Base-by-base conservation (phyloP, 495 filamentous ascomycete genomes). In the Achaetomiella virescens region DNA sequence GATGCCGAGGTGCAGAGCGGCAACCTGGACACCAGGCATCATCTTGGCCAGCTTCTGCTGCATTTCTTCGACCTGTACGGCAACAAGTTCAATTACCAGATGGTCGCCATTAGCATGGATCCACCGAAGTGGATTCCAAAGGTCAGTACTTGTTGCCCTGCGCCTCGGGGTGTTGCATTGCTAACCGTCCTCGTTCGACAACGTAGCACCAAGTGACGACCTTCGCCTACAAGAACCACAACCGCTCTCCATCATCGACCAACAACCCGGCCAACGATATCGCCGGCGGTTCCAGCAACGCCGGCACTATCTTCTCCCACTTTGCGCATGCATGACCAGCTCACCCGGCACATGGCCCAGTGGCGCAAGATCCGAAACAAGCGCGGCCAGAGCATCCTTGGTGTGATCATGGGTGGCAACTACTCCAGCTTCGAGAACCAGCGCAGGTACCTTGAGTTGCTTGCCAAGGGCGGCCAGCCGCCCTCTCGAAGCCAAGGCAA, bases 41-140 rank as follows among this genome's bases (percentile, higher is more conserved):
- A 92, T 64, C 75, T 95, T 2, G 93, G 90, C 17, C 76, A 88
- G 51, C 71, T 92, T 12, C 74, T 98, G 1, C 80, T 97, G 69
- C 78, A 89, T 43, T 97, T 98, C 64, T 77, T 97, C 6, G 81
- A 93, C 48, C 83, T 91, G 11, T 98, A 96, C 57, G 93, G 93
- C 0, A 88, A 87, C 54, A 66, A 78, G 42, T 90, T 97, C 61
- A 78, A 92, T 55, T 83, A 82, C 54, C 57, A 71, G 29, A 75
- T 64, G 2, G 76, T 81, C 14, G 90, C 86, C 3, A 91, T 98
- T 63, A 72, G 79, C n/a, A 69, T 95, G 71, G 70, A 86, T 40
- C 86, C 88, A 8, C 84, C 90, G 1, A 77, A 76, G 15, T 84
- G 83, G 64, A 75, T 88, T 58, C 75, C 82, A 61, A 90, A 96